Evolutionary conservation across 78 protist species (phyloP).

Genomic region (Dictyostelium citrinum): DNA sequence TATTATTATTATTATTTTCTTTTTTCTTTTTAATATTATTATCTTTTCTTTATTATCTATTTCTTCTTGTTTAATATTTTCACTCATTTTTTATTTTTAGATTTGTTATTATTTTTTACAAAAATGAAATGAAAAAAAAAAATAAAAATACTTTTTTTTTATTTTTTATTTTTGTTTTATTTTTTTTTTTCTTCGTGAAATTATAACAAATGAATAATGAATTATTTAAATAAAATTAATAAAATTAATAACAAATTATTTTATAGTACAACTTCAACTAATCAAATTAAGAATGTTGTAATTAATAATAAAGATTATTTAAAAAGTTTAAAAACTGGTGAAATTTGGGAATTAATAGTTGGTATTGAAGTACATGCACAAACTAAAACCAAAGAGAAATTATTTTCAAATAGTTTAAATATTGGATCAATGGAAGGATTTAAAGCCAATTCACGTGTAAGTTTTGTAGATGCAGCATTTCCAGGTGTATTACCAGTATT

Average conservation of each 20-base stretch:
- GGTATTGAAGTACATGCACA: slow-evolving; percentile 83
- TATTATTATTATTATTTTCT: background rate
- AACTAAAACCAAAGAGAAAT: slow-evolving; percentile 52
- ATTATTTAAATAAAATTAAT: background rate
- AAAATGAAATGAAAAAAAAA: background rate
- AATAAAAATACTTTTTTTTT: background rate
- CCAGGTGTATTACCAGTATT: slow-evolving; percentile 76
- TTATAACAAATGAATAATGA: background rate
- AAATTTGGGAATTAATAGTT: slow-evolving; percentile 46
- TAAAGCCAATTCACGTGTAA: slow-evolving; percentile 61
- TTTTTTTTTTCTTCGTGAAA: background rate
- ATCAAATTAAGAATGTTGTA: background rate
- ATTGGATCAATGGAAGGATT: slow-evolving; percentile 59
- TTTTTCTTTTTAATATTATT: background rate
- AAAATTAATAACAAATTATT: background rate
- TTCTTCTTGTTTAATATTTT: background rate
- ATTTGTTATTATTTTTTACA: background rate
- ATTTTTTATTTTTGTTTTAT: background rate
- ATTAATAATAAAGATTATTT: background rate
- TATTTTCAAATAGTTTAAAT: slow-evolving; percentile 65
- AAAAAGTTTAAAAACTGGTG: background rate
- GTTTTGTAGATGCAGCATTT: slow-evolving; percentile 66
- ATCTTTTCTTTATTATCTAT: background rate
- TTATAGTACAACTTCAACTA: background rate
- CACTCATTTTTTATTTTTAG: background rate